phyloP scores from a whole-genome alignment of 441 rosid genomes.

The Breynia disticha region DNA sequence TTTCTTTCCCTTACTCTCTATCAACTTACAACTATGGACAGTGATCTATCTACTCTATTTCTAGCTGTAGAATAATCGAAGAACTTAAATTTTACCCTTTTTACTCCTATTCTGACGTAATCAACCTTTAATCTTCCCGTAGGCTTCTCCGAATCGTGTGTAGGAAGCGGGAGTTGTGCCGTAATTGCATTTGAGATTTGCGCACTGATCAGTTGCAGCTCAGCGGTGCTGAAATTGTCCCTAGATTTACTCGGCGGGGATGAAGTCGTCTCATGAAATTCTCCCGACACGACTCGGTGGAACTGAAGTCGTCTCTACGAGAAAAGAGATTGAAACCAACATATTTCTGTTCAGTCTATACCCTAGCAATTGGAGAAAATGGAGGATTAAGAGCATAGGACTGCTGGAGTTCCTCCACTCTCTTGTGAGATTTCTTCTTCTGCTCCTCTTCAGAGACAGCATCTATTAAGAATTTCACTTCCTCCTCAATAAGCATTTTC shows the following conservation, averaged over 20 bases:
- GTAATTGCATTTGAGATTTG: too few relatives aligned
- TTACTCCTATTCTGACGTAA: too few relatives aligned
- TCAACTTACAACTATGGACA: too few relatives aligned
- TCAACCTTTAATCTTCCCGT: too few relatives aligned
- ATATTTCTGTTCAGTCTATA: constrained; percentile 22
- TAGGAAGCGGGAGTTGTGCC: too few relatives aligned
- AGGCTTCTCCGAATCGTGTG: too few relatives aligned
- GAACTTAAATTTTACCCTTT: too few relatives aligned
- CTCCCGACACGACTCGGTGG: background rate
- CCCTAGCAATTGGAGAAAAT: constrained; percentile 80
- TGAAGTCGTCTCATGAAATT: constrained; percentile 11
- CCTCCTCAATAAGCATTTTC: constrained; percentile 62
- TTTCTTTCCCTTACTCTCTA: too few relatives aligned
- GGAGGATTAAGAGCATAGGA: constrained; percentile 74
- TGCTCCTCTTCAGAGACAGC: constrained; percentile 43
- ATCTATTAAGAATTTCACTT: constrained; percentile 55
- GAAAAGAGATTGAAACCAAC: background rate
- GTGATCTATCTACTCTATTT: too few relatives aligned
- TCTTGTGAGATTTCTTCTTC: constrained; percentile 31
- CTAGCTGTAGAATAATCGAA: too few relatives aligned
- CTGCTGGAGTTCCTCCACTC: constrained; percentile 32
- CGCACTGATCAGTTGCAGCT: too few relatives aligned
- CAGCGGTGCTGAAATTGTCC: too few relatives aligned
- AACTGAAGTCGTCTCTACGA: constrained; percentile 9
- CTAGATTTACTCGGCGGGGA: background rate